Evolutionary conservation across 139 green algal genomes (phyloP).

Genomic region (Chlorella sp.): DNA sequence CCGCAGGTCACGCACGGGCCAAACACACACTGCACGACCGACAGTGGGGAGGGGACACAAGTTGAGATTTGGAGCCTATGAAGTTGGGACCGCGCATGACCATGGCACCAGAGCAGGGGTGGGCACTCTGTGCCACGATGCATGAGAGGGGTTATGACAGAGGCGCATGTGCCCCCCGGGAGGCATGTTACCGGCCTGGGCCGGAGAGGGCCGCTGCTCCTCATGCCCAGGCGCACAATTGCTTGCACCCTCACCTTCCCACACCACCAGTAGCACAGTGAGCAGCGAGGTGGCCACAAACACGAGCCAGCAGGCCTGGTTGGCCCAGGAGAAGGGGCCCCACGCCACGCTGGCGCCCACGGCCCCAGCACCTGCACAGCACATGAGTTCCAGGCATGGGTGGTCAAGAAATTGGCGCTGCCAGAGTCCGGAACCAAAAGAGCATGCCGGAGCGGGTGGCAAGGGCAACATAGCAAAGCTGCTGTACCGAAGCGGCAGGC

Average conservation of each 20-base stretch:
- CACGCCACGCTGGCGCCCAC: constrained; percentile 26
- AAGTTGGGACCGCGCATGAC: too few species aligned
- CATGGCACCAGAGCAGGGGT: not conserved
- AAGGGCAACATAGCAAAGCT: too few species aligned
- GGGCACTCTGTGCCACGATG: not conserved
- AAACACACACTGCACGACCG: constrained; percentile 3
- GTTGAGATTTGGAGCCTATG: not conserved
- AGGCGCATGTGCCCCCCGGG: too few species aligned
- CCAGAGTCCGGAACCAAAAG: not conserved
- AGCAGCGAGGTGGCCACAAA: constrained; percentile 25
- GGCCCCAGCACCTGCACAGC: constrained; percentile 12
- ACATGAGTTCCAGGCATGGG: not conserved
- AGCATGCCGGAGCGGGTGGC: not conserved
- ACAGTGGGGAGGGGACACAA: not conserved
- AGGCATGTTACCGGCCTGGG: not conserved
- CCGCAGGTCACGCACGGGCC: constrained; percentile 16
- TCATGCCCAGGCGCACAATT: not conserved
- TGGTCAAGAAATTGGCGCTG: not conserved
- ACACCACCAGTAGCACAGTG: constrained; percentile 6
- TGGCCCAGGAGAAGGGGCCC: constrained; percentile 49
- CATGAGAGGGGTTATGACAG: not conserved
- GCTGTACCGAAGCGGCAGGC: too few species aligned
- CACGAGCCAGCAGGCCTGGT: constrained; percentile 47
- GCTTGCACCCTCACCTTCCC: not conserved
- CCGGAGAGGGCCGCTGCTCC: not conserved